Evolutionary conservation across 2,329 filamentous ascomycete genomes (phyloP).

Genomic region (Claviceps monticola): DNA sequence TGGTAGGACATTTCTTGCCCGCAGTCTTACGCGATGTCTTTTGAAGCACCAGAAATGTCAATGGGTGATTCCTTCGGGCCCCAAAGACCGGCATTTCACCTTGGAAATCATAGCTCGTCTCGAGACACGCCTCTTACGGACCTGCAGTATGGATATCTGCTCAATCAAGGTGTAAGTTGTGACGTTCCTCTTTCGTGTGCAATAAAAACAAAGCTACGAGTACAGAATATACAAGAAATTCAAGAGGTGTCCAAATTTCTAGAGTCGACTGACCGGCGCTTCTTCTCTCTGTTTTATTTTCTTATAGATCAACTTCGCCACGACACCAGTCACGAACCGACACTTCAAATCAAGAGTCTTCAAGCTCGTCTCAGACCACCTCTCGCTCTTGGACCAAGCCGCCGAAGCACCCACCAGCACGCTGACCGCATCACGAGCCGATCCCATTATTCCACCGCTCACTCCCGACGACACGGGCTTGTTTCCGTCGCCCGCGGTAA

Average conservation of each 20-base stretch:
- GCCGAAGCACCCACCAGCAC: constrained; percentile 25
- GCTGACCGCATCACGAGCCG: constrained; percentile 32
- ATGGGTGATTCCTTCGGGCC: constrained; percentile 15
- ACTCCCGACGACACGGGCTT: constrained; percentile 68
- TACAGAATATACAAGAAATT: too few relatives aligned
- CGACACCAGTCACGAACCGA: constrained; percentile 61
- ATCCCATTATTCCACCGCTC: constrained; percentile 52
- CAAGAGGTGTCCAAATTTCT: too few relatives aligned
- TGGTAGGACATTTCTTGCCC: background rate
- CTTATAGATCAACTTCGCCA: constrained; percentile 61
- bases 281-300: background rate
- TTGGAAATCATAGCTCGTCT: constrained; percentile 60
- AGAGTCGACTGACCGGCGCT: background rate
- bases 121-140: constrained; percentile 47
- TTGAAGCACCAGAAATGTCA: constrained; percentile 9
- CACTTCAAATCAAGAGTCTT: constrained; percentile 59
- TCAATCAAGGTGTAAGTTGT: constrained; percentile 53
- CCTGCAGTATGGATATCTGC: constrained; percentile 49
- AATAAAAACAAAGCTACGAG: too few relatives aligned
- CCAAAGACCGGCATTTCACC: constrained; percentile 41
- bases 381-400: constrained; percentile 29
- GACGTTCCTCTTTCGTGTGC: background rate
- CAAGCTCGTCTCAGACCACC: constrained; percentile 43
- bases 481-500: constrained; percentile 52
- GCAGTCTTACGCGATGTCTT: constrained; percentile 10